phyloP scores from a whole-genome alignment of 345 rosid genomes.

The Citrus medica region DNA sequence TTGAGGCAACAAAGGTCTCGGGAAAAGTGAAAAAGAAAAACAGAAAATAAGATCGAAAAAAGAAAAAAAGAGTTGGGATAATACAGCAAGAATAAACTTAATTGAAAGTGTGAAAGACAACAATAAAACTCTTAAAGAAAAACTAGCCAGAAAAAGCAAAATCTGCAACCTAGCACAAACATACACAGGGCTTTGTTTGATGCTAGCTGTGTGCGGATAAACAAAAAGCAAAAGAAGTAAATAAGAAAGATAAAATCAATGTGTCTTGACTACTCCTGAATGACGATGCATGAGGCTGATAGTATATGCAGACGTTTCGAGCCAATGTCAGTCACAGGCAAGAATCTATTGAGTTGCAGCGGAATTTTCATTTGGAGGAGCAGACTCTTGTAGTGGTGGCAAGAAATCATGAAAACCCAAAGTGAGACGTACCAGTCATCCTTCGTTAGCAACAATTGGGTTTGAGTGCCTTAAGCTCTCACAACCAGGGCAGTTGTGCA shows the following conservation, averaged over 20 bases:
- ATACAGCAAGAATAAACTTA: no score
- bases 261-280: background rate
- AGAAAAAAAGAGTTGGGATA: no score
- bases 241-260: background rate
- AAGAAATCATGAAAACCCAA: background rate
- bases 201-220: no score
- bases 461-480: conserved; percentile 55
- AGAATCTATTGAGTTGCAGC: background rate
- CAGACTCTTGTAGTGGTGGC: background rate
- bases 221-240: no score
- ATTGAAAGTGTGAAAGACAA: no score
- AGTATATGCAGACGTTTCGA: background rate
- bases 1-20: no score
- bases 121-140: no score
- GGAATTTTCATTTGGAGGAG: background rate
- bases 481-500: conserved; percentile 95
- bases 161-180: no score
- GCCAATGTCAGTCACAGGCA: background rate
- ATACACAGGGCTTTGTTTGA: no score
- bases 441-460: conserved; percentile 1
- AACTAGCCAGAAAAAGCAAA: no score
- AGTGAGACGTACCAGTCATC: background rate
- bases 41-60: no score
- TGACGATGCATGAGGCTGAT: background rate
- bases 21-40: no score